Evolutionary conservation across 139 green algal species (phyloP).

Genomic region (Deuterostichococcus epilithicus): DNA sequence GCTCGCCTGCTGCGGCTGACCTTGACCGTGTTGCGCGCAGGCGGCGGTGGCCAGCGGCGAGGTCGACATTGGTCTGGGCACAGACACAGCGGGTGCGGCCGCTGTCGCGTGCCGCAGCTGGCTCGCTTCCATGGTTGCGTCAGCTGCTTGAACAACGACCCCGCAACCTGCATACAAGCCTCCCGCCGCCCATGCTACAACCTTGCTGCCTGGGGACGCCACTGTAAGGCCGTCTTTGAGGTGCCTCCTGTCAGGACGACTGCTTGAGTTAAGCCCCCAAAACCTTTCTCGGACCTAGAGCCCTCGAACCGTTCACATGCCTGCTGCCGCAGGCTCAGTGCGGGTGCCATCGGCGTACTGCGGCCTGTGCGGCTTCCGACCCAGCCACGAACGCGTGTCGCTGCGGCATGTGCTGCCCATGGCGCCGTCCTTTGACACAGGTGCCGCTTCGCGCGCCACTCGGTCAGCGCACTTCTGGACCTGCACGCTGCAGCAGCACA

Average conservation of each 20-base stretch:
- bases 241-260: no score
- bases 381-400: conserved; percentile 72
- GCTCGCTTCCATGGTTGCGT: neutral
- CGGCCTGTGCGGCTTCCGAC: conserved; percentile 81
- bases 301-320: no score
- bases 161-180: no score
- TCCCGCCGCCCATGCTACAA: no score
- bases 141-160: no score
- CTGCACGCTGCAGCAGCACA: no score
- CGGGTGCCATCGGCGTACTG: conserved; percentile 84
- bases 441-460: conserved; percentile 22
- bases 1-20: no score
- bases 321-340: conserved; percentile 57
- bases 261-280: no score
- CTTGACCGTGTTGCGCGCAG: conserved; percentile 16
- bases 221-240: no score
- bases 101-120: neutral
- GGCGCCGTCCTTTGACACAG: conserved; percentile 80
- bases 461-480: no score
- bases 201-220: no score
- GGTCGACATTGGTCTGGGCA: conserved; percentile 76
- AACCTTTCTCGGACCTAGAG: no score
- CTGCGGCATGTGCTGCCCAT: conserved; percentile 57
- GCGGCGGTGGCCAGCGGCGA: conserved; percentile 67
- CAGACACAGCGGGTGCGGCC: conserved; percentile 71